Evolutionary conservation across 1,139 yeast species (phyloP), one percentile per base, ranked within the genome.

Genomic region (Yamadazyma oceani): DNA sequence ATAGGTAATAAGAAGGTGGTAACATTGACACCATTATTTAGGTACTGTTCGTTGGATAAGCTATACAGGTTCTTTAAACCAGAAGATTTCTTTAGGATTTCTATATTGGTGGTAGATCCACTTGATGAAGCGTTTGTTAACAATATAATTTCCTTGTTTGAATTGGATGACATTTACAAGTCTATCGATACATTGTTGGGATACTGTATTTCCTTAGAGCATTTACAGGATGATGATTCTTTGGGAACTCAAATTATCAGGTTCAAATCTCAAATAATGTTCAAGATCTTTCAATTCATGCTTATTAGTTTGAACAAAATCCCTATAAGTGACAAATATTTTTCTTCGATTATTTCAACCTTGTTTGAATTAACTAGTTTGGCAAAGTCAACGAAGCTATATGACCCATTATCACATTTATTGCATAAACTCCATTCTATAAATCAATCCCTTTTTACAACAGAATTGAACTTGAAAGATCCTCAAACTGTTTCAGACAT

Each of bases 241-340:
- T 50, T 67, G 36, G 58, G 66, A 2, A 64, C 62, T 56, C 75
- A 67, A 43, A 50, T 68, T 11, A 65, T 66, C 10, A 55, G 62
- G 28, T 58, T 48, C 41, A 68, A 67, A 40, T 49, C 62, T 4
- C 53, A 45, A 2, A 58, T 71, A 3, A 50, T 65, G 19, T 42
- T 49, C 11, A 57, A 53, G 55, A 46, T 69, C 6, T 51, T 70
- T 22, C 55, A 54, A 9, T 57, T 66, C 19, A 52, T 69, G 41
- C 41, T 42, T 16, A 43, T 47, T 15, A 56, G 66, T 1, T 51
- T 60, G 24, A 60, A 62, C 19, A 57, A 54, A 39, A 53, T 64
- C 12, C 68, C 72, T 0, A 62, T 69, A 3, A 57, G 62, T 26
- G 73, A 66, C 42, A 56, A 56, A 13, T 51, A 55, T 28, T 66